phyloP scores from a whole-genome alignment of 768 basidiomycete genomes.

The Naematelia aurantialba region DNA sequence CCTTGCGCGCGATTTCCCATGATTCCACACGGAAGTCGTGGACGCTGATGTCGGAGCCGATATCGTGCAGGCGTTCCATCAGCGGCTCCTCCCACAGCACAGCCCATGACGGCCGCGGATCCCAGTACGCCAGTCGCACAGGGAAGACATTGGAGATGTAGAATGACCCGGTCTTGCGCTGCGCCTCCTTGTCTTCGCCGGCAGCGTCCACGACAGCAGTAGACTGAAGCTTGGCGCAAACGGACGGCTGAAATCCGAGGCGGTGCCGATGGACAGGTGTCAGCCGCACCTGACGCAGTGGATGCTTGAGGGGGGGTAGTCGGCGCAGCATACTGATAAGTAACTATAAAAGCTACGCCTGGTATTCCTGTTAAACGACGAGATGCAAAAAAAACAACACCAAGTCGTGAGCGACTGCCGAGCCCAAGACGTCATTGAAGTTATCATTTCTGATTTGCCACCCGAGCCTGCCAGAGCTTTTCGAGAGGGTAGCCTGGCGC shows the following conservation, averaged over 20 bases:
- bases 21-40: slow-evolving; percentile 42
- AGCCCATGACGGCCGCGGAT: slow-evolving; percentile 37
- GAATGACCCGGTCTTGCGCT: slow-evolving; percentile 34
- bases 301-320: slow-evolving; percentile 9
- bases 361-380: too few relatives aligned
- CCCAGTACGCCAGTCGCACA: slow-evolving; percentile 35
- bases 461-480: too few relatives aligned
- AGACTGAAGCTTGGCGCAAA: too few relatives aligned
- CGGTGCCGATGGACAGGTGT: not conserved
- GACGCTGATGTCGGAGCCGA: slow-evolving; percentile 29
- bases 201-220: too few relatives aligned
- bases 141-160: slow-evolving; percentile 50
- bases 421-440: too few relatives aligned
- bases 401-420: too few relatives aligned
- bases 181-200: too few relatives aligned
- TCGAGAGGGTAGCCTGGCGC: too few relatives aligned
- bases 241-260: not conserved
- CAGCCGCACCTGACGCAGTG: not conserved
- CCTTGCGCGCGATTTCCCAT: slow-evolving; percentile 42
- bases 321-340: slow-evolving; percentile 9
- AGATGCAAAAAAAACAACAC: too few relatives aligned
- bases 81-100: slow-evolving; percentile 36
- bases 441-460: too few relatives aligned
- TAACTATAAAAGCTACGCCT: not conserved
- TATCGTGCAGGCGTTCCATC: slow-evolving; percentile 45